Evolutionary conservation across 176 grass and related monocot genomes (phyloP), one percentile per base, ranked within the genome.

Genomic region (Dendrocalamus sinicus): DNA sequence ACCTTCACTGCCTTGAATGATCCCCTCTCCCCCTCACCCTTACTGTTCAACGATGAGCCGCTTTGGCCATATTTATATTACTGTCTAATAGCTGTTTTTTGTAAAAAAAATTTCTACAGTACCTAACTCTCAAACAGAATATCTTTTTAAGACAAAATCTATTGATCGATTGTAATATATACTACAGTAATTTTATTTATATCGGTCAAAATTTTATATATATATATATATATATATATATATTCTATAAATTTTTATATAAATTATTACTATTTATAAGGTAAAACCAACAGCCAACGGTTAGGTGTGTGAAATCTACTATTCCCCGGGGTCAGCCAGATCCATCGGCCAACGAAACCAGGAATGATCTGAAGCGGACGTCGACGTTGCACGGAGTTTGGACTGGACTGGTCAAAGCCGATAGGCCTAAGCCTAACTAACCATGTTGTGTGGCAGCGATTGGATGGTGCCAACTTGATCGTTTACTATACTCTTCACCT

Each of bases 371-470:
- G 44, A 61, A 9, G 12, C 67, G 59, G 73, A 69, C 17, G 79
- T 67, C 32, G 72, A 82, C 62, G 61, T 75, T 1, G 19, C 70
- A 50, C 16, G 41, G 43, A 39, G 54, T 10, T 26, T 44, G 7
- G 39, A 10, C 17, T 46, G 4, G 8, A 15, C 6, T 20, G 16
- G 70, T 76, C 88, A 62, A 76, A 41, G 24, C 32, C n/a, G 64
- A 64, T 10, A 64, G 40, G 67, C 61, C 70, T 66, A 86, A 86
- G 67, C 61, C 70, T 66, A 86, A 86, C 58, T 19, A 60, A n/a
- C 7, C 23, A 52, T 16, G 19, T 41, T 39, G 1, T 59, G 57
- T 78, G 23, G 76, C 57, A 78, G n/a, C 39, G 40, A 63, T 78
- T 28, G 60, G 77, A 5, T 66, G 14, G 32, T 3, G 7, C 60